Evolutionary conservation across 176 grass and related monocot genomes (phyloP), one percentile per base, ranked within the genome.

Genomic region (Aegilops sharonensis): DNA sequence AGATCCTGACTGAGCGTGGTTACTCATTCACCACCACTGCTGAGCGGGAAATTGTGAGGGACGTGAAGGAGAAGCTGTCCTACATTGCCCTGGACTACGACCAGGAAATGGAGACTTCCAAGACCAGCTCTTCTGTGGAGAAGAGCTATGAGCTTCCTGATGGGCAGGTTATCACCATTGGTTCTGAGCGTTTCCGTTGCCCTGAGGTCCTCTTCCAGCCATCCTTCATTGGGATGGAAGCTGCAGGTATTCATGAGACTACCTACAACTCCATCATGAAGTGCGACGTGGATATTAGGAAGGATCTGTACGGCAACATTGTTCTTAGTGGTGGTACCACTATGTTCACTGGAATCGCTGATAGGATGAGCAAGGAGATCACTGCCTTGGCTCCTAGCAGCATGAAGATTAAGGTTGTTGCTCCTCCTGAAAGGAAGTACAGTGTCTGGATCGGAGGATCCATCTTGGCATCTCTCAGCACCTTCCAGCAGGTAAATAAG

Each of bases 201-300:
- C 95, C 95, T 27, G 95, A 98, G 95, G 95, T 98, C 66, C 95
- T 98, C 45, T 98, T 93, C 95, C 92, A 98, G 89, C 95, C 95
- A 64, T 95, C 92, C 79, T 92, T 98, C 89, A 97, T 98, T 13
- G 92, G 95, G 39, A 98, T 98, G 95, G 95, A 98, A 95, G 95
- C 95, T 91, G 95, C 92, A 34, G 95, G 95, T 21, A 98, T 98
- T 67, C 95, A 98, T 42, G 92, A 98, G 95, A 98, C 93, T 3
- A 98, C 95, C 69, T 98, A 98, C 91, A 98, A 95, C 85, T 98
- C 93, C 69, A 98, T 98, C 87, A 98, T 98, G 95, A 98, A 98
- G 93, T 98, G 95, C 48, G 95, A 98, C 13, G 92, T 98, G 75
- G 95, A 98, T 90, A 98, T 98, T 78, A 95, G 95, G 91, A 98